Evolutionary conservation across 495 filamentous ascomycete species (phyloP).

Genomic region (Hapsidospora chrysogenum): DNA sequence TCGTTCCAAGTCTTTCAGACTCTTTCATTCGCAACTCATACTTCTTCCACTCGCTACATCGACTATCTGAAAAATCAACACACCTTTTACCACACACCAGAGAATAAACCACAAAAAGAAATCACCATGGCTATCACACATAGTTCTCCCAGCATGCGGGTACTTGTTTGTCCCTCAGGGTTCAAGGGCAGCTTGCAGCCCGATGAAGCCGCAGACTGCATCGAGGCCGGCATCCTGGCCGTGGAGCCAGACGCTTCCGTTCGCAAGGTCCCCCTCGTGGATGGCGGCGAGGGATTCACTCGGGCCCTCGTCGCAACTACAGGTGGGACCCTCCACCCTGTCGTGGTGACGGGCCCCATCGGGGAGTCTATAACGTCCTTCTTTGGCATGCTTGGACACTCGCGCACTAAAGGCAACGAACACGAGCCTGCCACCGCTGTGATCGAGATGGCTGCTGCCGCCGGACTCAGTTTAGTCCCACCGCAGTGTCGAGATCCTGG

Average conservation of each 20-base stretch:
- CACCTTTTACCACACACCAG: no score
- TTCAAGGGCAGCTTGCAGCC: not conserved
- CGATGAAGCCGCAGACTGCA: not conserved
- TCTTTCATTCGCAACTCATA: no score
- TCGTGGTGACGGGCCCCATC: not conserved
- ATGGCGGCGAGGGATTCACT: not conserved
- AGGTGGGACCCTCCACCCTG: not conserved
- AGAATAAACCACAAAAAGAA: not conserved
- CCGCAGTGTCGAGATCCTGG: not conserved
- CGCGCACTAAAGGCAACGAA: not conserved
- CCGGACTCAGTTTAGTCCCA: not conserved
- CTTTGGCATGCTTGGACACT: not conserved
- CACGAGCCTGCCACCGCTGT: not conserved
- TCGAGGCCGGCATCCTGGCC: not conserved
- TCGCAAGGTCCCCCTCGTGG: not conserved
- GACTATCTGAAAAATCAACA: no score
- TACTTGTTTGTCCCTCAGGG: not conserved
- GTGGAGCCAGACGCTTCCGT: not conserved
- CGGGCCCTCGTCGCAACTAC: not conserved
- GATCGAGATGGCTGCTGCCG: not conserved
- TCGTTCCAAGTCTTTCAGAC: no score
- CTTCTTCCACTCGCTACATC: no score
- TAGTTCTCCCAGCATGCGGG: not conserved
- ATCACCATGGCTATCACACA: not conserved
- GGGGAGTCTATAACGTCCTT: not conserved